Conservation (phyloP, 768 basidiomycete species). For the Chalciporus chontae region DNA sequence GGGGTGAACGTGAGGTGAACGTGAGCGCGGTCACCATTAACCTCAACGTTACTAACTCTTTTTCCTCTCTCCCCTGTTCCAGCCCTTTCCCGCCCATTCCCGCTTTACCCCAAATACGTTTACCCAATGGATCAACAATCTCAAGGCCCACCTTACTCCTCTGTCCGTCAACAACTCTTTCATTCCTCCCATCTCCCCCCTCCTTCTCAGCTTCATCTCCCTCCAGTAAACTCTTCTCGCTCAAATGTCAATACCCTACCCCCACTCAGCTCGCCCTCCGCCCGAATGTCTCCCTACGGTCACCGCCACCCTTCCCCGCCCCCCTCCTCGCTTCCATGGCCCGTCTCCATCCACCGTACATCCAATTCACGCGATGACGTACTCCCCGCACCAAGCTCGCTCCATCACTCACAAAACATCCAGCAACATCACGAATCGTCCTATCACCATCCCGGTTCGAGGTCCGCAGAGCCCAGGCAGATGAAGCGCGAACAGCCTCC, state of each 20-base stretch:
- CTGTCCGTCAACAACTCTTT: constrained; percentile 35
- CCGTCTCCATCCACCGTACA: constrained; percentile 31
- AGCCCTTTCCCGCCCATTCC: constrained; percentile 7
- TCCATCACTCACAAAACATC: constrained; percentile 14
- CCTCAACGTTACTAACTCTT: too few relatives aligned
- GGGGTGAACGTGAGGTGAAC: too few relatives aligned
- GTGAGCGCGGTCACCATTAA: too few relatives aligned
- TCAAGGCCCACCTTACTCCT: constrained; percentile 28
- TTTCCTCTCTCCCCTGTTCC: not conserved
- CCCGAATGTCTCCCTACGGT: constrained; percentile 23
- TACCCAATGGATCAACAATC: constrained; percentile 29
- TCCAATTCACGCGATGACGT: constrained; percentile 43
- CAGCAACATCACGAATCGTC: constrained; percentile 21
- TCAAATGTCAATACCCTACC: constrained; percentile 40
- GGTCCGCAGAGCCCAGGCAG: constrained; percentile 22
- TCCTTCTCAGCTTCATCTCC: constrained; percentile 39
- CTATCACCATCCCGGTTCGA: constrained; percentile 20
- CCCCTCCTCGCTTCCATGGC: constrained; percentile 22
- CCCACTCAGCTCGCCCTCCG: constrained; percentile 32
- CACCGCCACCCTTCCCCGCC: constrained; percentile 30
- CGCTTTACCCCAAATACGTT: too few relatives aligned
- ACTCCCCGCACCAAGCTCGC: constrained; percentile 20
- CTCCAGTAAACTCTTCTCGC: constrained; percentile 33
- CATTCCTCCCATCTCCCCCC: constrained; percentile 43
- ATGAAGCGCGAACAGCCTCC: constrained; percentile 29